Base-by-base conservation (phyloP, 345 rosid species). In the Lepidium sativum region DNA sequence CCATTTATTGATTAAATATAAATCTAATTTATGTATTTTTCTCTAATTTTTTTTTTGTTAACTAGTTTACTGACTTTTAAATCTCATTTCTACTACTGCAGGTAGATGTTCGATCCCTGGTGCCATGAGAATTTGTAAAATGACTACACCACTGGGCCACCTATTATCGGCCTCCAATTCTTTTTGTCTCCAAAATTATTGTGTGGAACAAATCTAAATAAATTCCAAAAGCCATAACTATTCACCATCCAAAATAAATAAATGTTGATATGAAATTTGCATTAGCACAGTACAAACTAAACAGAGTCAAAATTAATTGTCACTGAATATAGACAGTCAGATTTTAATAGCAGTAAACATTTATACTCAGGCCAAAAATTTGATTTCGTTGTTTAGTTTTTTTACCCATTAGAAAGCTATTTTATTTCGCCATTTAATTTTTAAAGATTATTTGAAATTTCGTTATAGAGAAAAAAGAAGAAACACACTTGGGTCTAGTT, bases 251-350 rank as follows among this genome's bases (percentile, higher is more conserved):
- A 27, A 27, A 27, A 23, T 1, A 57, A 39, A 51, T 57, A 27
- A 58, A 50, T 60, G 53, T 29, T 41, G 67, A 53, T 69, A 50
- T 4, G 40, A 29, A 33, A 12, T 42, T 60, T 37, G 5, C 38
- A 8, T 50, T 27, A 23, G 8, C 18, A 14, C 9, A 27, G 44
- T 42, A 60, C 68, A 27, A 38, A 60, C 1, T 51, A 38, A 50
- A 53, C 54, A 35, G 23, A 43, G 29, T 34, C 37, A 35, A 23
- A 61, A 44, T 62, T 45, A 44, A 34, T 53, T 61, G 8, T 23
- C 43, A 27, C 63, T 45, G 69, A 45, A 23, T 42, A 53, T 6
- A 42, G 42, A 54, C 69, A 62, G 42, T 62, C 69, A 62, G 63
- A 8, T 27, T 18, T 18, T 38, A 48, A 15, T 54, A 44, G 35